These are phyloP conservation scores for Verticillium klebahnii DNA, from an alignment of 2,329 filamentous ascomycete genomes.

Conservation along the genomic window DNA sequence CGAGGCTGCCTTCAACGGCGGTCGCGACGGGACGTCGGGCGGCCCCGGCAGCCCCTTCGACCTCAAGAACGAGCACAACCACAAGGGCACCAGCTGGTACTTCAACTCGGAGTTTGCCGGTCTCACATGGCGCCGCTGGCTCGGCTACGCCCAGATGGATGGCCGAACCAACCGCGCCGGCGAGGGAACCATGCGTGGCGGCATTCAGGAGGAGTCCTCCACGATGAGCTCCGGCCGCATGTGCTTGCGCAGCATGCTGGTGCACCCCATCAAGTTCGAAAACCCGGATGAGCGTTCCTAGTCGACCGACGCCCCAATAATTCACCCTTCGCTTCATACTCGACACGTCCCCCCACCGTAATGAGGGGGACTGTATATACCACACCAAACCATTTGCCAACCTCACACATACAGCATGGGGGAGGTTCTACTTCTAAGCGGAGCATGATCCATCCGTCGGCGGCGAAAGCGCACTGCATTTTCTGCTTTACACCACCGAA, in stretches of 20 bases:
- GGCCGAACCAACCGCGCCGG: conserved; percentile 45
- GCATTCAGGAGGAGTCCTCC: conserved; percentile 44
- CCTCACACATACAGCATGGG: background rate
- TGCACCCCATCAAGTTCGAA: conserved; percentile 76
- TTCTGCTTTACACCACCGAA: background rate
- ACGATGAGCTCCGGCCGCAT: conserved; percentile 55
- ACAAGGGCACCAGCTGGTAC: conserved; percentile 79
- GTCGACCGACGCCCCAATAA: background rate
- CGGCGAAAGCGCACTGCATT: background rate
- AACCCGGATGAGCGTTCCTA: conserved; percentile 27
- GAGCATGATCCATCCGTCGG: background rate
- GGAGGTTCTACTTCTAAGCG: background rate
- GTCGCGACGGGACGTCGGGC: conserved; percentile 60
- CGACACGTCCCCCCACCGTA: background rate
- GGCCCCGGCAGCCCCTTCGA: conserved; percentile 65
- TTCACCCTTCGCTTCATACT: background rate
- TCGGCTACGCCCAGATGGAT: conserved; percentile 54
- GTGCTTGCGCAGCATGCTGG: conserved; percentile 73
- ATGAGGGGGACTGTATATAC: background rate
- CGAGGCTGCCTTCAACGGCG: conserved; percentile 75
- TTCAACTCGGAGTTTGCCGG: conserved; percentile 75
- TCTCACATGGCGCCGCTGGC: conserved; percentile 75
- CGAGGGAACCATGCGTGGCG: conserved; percentile 43
- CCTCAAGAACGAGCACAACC: conserved; percentile 71
- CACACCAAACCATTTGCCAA: background rate